A percentile compares a stretch with the other conserved stretches of the same genome.
These are phyloP conservation scores for Ballota nigra DNA, from an alignment of 257 asterid species.

Conservation along the genomic window DNA sequence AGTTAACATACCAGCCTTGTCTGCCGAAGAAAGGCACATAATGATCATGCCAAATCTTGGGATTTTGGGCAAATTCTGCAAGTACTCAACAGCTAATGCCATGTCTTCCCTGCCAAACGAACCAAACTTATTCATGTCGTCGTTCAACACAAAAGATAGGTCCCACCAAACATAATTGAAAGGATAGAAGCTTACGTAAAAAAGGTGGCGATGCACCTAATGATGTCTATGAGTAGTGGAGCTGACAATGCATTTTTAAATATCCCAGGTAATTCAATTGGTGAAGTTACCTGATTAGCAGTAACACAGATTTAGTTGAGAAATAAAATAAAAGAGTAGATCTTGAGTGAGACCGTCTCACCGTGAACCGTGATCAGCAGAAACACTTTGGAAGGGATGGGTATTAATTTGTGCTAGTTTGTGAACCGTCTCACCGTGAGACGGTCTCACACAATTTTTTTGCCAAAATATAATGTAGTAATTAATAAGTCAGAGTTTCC, in stretches of 20 bases:
- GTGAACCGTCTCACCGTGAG: too few relatives aligned
- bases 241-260: constrained; percentile 88
- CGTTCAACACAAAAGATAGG: constrained; percentile 14
- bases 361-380: too few relatives aligned
- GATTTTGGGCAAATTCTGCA: constrained; percentile 64
- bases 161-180: neutral
- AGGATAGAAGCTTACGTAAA: constrained; percentile 54
- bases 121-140: constrained; percentile 21
- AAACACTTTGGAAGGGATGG: too few relatives aligned
- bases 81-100: constrained; percentile 66
- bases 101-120: constrained; percentile 71
- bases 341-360: too few relatives aligned
- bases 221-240: constrained; percentile 67
- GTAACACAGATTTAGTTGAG: constrained; percentile 8
- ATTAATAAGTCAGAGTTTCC: neutral
- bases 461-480: too few relatives aligned
- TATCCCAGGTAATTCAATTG: constrained; percentile 67
- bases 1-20: constrained; percentile 68
- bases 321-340: neutral
- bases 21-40: constrained; percentile 78
- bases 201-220: constrained; percentile 73
- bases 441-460: too few relatives aligned
- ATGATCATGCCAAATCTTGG: constrained; percentile 84
- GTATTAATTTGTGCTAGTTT: too few relatives aligned
- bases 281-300: constrained; percentile 62